Evolutionary conservation across 306 rosid species (phyloP).

Genomic region (Corylus avellana): DNA sequence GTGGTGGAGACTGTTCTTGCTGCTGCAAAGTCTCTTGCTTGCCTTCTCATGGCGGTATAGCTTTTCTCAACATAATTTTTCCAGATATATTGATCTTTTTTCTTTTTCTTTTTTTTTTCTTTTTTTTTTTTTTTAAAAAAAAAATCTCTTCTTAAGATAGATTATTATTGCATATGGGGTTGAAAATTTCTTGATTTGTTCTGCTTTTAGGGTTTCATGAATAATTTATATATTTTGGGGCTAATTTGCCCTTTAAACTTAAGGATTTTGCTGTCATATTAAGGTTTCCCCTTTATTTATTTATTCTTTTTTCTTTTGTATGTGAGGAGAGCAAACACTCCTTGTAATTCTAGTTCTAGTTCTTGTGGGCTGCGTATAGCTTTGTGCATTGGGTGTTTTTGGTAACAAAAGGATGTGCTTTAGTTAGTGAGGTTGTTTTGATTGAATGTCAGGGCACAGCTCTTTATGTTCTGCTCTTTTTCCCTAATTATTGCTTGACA

Average conservation of each 20-base stretch:
- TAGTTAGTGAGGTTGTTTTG: conserved; percentile 20
- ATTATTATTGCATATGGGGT: background rate
- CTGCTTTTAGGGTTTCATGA: background rate
- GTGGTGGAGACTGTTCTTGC: conserved; percentile 41
- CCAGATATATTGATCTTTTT: background rate
- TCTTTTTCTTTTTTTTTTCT: background rate
- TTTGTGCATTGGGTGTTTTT: conserved; percentile 8
- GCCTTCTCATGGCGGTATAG: conserved; percentile 52
- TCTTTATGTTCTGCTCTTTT: background rate
- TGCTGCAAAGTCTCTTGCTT: conserved; percentile 52
- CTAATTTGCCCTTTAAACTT: background rate
- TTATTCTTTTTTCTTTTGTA: background rate
- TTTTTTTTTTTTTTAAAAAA: background rate
- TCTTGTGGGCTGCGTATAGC: background rate
- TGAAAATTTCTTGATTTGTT: conserved; percentile 1
- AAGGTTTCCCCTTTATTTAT: too few relatives aligned
- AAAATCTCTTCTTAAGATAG: background rate
- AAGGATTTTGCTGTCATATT: background rate
- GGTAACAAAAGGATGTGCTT: conserved; percentile 13
- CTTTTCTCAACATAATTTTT: background rate
- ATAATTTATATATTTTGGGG: background rate
- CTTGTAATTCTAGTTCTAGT: background rate
- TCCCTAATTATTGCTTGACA: conserved; percentile 4
- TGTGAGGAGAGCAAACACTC: background rate
- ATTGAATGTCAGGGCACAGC: conserved; percentile 6